Evolutionary conservation across 2,329 filamentous ascomycete species (phyloP).

Genomic region (Arthrobotrys musiformis): DNA sequence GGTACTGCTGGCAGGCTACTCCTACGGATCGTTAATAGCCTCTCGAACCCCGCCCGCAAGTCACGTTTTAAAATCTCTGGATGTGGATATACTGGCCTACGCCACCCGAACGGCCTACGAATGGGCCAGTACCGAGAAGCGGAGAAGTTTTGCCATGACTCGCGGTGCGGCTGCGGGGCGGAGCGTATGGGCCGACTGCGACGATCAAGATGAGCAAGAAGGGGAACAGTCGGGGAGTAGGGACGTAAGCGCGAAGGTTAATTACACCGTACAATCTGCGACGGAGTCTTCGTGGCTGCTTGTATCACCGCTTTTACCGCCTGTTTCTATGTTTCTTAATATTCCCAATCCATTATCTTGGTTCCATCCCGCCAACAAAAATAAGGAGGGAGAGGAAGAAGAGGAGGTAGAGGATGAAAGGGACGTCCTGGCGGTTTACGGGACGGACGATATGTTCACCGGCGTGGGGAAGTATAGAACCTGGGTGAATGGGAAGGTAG

Average conservation of each 20-base stretch:
- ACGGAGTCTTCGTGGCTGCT: constrained; percentile 37
- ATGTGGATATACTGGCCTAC: constrained; percentile 61
- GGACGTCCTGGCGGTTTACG: constrained; percentile 76
- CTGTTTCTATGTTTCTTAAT: constrained; percentile 64
- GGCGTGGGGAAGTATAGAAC: constrained; percentile 71
- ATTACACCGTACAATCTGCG: constrained; percentile 33
- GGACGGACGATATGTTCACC: constrained; percentile 79
- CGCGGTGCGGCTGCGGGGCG: constrained; percentile 30
- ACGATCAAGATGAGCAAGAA: constrained; percentile 7
- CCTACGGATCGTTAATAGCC: constrained; percentile 87
- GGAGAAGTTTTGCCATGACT: constrained; percentile 51
- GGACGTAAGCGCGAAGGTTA: constrained; percentile 17
- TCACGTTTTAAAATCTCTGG: constrained; percentile 62
- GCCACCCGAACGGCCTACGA: constrained; percentile 53
- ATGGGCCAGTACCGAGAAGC: constrained; percentile 46
- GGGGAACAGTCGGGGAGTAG: neutral
- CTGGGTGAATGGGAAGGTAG: constrained; percentile 71
- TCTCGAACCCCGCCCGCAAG: constrained; percentile 73
- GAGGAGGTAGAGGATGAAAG: constrained; percentile 13
- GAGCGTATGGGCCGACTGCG: constrained; percentile 16
- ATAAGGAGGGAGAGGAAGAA: constrained; percentile 54
- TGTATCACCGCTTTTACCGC: constrained; percentile 60
- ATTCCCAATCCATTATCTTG: constrained; percentile 41
- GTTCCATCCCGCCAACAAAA: constrained; percentile 16
- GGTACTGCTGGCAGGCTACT: constrained; percentile 81